These are phyloP conservation scores for Harrya chromipes DNA, from an alignment of 768 basidiomycete genomes.

Conservation along the genomic window DNA sequence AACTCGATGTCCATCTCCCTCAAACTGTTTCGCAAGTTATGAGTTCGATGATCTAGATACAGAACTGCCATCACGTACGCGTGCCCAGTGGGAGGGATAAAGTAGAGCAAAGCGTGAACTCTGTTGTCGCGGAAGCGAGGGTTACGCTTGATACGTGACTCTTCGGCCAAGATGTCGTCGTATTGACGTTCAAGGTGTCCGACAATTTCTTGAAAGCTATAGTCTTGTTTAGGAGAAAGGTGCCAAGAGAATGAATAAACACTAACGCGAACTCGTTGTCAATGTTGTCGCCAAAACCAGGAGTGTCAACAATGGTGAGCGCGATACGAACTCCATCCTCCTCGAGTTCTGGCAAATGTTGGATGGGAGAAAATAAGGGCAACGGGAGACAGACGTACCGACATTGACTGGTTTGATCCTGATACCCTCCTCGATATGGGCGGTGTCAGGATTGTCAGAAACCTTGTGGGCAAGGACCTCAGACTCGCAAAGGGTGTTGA, in stretches of 20 bases:
- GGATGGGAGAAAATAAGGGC: background rate
- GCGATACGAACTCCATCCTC: slow-evolving; percentile 99
- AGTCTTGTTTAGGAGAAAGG: slow-evolving; percentile 2
- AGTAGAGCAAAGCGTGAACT: slow-evolving; percentile 94
- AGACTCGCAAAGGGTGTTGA: slow-evolving; percentile 98
- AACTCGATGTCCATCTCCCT: slow-evolving; percentile 99
- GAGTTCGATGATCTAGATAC: background rate
- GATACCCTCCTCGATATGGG: slow-evolving; percentile 92
- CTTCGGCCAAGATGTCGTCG: slow-evolving; percentile 97
- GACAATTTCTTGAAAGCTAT: slow-evolving; percentile 94
- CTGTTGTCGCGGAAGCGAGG: slow-evolving; percentile 98
- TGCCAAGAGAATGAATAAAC: slow-evolving; percentile 5
- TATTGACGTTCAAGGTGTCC: slow-evolving; percentile 98
- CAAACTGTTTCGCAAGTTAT: slow-evolving; percentile 45
- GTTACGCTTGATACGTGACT: slow-evolving; percentile 99
- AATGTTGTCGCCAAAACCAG: slow-evolving; percentile 98
- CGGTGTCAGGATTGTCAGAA: slow-evolving; percentile 78
- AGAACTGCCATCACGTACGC: slow-evolving; percentile 54
- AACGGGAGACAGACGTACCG: slow-evolving; percentile 43
- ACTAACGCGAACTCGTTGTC: slow-evolving; percentile 98
- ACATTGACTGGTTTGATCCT: slow-evolving; percentile 94
- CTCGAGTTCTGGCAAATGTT: slow-evolving; percentile 70
- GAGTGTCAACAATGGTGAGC: slow-evolving; percentile 96
- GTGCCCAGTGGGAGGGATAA: slow-evolving; percentile 98
- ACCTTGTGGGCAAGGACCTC: slow-evolving; percentile 89